These are phyloP conservation scores for Simplicillium aogashimaense DNA, from an alignment of 2,329 filamentous ascomycete genomes.

Conservation along the genomic window DNA sequence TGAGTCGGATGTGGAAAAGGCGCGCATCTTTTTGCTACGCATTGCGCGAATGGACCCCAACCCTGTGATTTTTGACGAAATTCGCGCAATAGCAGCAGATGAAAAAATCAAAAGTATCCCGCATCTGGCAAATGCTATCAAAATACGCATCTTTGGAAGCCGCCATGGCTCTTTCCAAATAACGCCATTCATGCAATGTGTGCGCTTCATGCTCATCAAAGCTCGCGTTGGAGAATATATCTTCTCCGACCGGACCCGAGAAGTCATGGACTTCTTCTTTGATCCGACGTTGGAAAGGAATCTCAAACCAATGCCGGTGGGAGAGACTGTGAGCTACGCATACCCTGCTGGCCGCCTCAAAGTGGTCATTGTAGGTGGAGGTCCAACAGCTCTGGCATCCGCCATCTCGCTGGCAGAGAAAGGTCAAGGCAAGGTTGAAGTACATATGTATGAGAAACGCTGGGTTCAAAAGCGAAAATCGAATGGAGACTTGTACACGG, in stretches of 20 bases:
- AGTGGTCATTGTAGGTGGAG: slow-evolving; percentile 21
- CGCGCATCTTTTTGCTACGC: slow-evolving; percentile 20
- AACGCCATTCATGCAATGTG: slow-evolving; percentile 19
- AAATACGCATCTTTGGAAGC: slow-evolving; percentile 15
- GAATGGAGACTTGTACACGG: slow-evolving; percentile 11
- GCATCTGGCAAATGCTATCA: slow-evolving; percentile 17
- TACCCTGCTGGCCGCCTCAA: slow-evolving; percentile 18
- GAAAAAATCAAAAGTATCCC: slow-evolving; percentile 13
- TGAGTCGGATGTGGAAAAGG: slow-evolving; percentile 16
- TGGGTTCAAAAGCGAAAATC: slow-evolving; percentile 15
- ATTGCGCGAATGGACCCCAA: slow-evolving; percentile 17
- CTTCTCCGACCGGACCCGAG: slow-evolving; percentile 12
- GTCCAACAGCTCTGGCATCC: slow-evolving; percentile 19
- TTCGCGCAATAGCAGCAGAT: slow-evolving; percentile 19
- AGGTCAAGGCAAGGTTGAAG: slow-evolving; percentile 17
- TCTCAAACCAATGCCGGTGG: slow-evolving; percentile 10
- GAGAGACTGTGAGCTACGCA: slow-evolving; percentile 14
- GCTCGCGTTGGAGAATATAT: slow-evolving; percentile 13
- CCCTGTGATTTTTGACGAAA: slow-evolving; percentile 10
- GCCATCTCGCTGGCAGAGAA: slow-evolving; percentile 24
- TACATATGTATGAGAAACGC: slow-evolving; percentile 23
- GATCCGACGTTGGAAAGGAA: slow-evolving; percentile 21
- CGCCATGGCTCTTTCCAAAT: slow-evolving; percentile 18
- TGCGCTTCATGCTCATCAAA: slow-evolving; percentile 24
- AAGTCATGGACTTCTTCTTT: slow-evolving; percentile 24